Percentiles rank a stretch among this genome's conserved stretches.
Evolutionary conservation across 1,284 basidiomycete species (phyloP).

Genomic region (Ustilago esculenta): DNA sequence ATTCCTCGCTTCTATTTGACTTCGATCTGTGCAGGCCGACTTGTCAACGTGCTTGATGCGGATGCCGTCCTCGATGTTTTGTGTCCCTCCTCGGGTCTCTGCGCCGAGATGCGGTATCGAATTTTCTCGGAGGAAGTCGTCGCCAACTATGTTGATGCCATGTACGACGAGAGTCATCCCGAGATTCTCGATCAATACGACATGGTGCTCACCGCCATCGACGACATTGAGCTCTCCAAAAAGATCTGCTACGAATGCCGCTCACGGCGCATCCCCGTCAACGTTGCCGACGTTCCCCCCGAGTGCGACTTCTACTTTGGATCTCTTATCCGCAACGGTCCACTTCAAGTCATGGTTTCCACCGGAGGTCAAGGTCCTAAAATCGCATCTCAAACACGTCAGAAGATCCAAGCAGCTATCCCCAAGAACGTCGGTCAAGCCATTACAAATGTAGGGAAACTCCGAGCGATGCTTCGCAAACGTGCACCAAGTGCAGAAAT

Average conservation of each 20-base stretch:
- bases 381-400: constrained; percentile 83
- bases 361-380: constrained; percentile 94
- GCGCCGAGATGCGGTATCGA: constrained; percentile 60
- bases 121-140: constrained; percentile 52
- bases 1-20: not conserved
- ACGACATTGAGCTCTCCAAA: constrained; percentile 79
- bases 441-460: constrained; percentile 80
- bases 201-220: constrained; percentile 94
- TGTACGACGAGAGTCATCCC: constrained; percentile 64
- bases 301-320: constrained; percentile 98
- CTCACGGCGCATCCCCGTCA: constrained; percentile 80
- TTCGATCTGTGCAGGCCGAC: constrained; percentile 32
- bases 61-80: constrained; percentile 64
- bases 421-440: constrained; percentile 80
- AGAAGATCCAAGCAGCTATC: constrained; percentile 76
- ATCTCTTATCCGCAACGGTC: constrained; percentile 87
- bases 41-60: constrained; percentile 65
- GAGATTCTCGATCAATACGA: constrained; percentile 68
- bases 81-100: constrained; percentile 58
- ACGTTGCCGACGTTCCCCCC: constrained; percentile 91
- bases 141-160: constrained; percentile 47
- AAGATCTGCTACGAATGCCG: constrained; percentile 79
- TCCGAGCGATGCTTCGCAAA: constrained; percentile 77
- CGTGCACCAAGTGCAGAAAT: constrained; percentile 79
- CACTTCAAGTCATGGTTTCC: constrained; percentile 93